Evolutionary conservation across 371 early-diverging fungal species (phyloP).

Genomic region (Funneliformis caledonium): DNA sequence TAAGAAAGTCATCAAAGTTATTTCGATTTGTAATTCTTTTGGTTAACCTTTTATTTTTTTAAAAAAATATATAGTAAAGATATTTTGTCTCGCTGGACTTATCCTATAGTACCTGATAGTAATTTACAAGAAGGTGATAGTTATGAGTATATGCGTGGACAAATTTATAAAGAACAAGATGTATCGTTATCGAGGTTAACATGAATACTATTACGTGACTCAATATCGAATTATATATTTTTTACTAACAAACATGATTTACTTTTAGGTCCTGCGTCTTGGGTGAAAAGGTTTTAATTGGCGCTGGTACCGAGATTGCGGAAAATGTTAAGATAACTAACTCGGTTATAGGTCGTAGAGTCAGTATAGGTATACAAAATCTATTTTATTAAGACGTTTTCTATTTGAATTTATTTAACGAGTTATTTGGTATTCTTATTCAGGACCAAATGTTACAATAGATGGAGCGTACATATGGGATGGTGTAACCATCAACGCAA

Average conservation of each 20-base stretch:
- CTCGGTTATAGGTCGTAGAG: conserved; percentile 84
- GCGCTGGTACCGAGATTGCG: conserved; percentile 76
- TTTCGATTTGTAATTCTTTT: conserved; percentile 15
- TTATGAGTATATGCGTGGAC: conserved; percentile 76
- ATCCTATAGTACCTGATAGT: conserved; percentile 92
- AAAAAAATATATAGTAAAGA: conserved; percentile 64
- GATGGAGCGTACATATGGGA: conserved; percentile 89
- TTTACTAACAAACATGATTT: neutral
- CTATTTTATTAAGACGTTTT: neutral
- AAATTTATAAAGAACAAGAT: conserved; percentile 82
- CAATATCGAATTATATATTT: neutral
- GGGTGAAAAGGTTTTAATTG: conserved; percentile 85
- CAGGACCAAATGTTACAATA: conserved; percentile 70
- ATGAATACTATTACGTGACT: conserved; percentile 42
- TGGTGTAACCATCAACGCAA: conserved; percentile 67
- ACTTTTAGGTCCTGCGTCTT: conserved; percentile 69
- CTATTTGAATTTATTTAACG: neutral
- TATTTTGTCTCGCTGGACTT: conserved; percentile 89
- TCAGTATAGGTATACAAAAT: conserved; percentile 65
- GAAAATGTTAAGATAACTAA: conserved; percentile 71
- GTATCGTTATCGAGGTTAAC: conserved; percentile 65
- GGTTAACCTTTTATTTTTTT: neutral
- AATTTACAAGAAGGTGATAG: conserved; percentile 68
- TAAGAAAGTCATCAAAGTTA: conserved; percentile 44
- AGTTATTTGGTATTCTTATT: conserved; percentile 1